Percentiles rank a stretch among this genome's conserved stretches.
These are phyloP conservation scores for Pseudoscleropodium purum DNA, from an alignment of 225 moss, liverwort and hornwort genomes.

Conservation along the genomic window DNA sequence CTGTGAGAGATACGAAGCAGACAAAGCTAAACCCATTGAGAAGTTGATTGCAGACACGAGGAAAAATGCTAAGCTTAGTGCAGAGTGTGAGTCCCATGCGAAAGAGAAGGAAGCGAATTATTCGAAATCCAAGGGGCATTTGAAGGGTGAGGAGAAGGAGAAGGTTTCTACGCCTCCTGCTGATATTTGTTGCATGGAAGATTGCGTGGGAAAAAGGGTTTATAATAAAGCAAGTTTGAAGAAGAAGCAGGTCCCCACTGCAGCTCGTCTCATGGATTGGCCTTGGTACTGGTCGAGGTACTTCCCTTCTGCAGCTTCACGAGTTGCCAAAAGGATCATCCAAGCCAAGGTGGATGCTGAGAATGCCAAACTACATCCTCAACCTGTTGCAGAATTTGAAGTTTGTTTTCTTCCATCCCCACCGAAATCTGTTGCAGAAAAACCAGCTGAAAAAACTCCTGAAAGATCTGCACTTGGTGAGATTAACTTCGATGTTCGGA, in stretches of 20 bases:
- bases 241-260: neutral
- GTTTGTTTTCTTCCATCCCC: neutral
- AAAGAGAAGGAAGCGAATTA: neutral
- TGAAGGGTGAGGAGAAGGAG: neutral
- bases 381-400: neutral
- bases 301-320: neutral
- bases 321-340: neutral
- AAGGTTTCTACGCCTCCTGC: neutral
- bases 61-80: neutral
- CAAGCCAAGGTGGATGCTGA: neutral
- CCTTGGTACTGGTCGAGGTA: conserved; percentile 3
- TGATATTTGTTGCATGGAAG: neutral
- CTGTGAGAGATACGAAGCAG: neutral
- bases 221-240: neutral
- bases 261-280: neutral
- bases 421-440: neutral
- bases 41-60: neutral
- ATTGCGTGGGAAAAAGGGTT: neutral
- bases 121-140: neutral
- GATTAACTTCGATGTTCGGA: neutral
- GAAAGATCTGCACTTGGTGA: neutral
- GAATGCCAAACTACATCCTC: neutral
- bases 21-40: conserved; percentile 9
- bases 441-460: neutral
- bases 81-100: neutral